phyloP scores from a whole-genome alignment of 225 moss, liverwort and hornwort species.

The Neckera pumila region DNA sequence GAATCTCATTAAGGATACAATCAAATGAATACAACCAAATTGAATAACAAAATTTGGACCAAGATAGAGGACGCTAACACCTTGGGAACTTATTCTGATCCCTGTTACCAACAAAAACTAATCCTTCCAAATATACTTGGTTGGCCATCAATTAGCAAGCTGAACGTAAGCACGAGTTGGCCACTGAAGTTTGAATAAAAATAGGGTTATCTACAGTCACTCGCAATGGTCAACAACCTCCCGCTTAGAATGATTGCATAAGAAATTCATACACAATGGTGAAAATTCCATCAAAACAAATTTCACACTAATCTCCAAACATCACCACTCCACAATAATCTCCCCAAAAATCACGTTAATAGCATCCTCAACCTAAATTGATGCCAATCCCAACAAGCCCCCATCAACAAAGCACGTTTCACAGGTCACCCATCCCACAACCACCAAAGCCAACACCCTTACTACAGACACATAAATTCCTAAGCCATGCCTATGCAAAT shows the following conservation, averaged over 20 bases:
- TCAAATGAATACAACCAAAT: neutral
- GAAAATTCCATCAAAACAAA: neutral
- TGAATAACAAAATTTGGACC: neutral
- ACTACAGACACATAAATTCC: neutral
- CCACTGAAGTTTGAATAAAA: neutral
- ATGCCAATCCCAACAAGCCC: neutral
- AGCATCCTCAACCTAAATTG: neutral
- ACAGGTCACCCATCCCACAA: neutral
- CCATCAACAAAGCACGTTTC: neutral
- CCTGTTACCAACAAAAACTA: neutral
- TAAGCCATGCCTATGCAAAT: neutral
- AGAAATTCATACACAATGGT: neutral
- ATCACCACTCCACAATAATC: neutral
- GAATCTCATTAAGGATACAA: neutral
- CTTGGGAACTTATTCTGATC: neutral
- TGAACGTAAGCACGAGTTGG: neutral
- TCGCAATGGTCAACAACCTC: neutral
- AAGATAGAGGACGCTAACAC: neutral
- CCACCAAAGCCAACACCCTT: neutral
- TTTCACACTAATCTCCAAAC: neutral
- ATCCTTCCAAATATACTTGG: neutral
- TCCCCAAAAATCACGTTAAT: no score
- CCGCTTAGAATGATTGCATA: neutral
- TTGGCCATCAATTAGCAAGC: neutral
- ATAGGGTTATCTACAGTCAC: neutral